phyloP scores from a whole-genome alignment of 768 basidiomycete species.

The Suillus americanus region DNA sequence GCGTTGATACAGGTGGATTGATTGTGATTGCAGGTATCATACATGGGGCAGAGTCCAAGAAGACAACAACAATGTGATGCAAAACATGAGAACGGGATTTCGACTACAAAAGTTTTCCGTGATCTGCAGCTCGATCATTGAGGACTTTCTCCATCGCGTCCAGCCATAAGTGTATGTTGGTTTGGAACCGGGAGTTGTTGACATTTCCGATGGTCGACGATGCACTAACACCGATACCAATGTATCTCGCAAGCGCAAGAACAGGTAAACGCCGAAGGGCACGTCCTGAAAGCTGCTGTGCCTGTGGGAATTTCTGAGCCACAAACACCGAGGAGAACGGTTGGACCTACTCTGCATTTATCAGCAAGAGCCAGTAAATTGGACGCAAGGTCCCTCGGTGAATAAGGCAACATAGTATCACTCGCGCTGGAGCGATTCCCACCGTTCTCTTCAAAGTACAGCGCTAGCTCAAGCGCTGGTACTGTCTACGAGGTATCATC shows the following conservation, averaged over 20 bases:
- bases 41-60: constrained; percentile 10
- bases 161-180: constrained; percentile 70
- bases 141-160: constrained; percentile 83
- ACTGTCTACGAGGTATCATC: constrained; percentile 44
- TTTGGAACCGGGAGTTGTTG: constrained; percentile 14
- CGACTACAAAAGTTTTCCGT: constrained; percentile 42
- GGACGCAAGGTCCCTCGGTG: constrained; percentile 55
- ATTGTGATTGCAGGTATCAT: constrained; percentile 3
- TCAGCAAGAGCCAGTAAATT: constrained; percentile 68
- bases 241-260: constrained; percentile 83
- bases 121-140: constrained; percentile 51
- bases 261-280: constrained; percentile 92
- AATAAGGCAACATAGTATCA: constrained; percentile 33
- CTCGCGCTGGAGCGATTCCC: constrained; percentile 10
- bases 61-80: constrained; percentile 14
- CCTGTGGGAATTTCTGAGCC: constrained; percentile 33
- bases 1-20: background rate
- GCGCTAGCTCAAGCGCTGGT: constrained; percentile 57
- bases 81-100: background rate
- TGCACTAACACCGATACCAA: constrained; percentile 46
- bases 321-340: constrained; percentile 1
- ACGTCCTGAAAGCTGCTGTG: constrained; percentile 87
- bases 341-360: constrained; percentile 68
- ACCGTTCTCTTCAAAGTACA: constrained; percentile 20
- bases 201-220: constrained; percentile 18